Evolutionary conservation across 345 rosid species (phyloP).

Genomic region (Euphorbia peplus): DNA sequence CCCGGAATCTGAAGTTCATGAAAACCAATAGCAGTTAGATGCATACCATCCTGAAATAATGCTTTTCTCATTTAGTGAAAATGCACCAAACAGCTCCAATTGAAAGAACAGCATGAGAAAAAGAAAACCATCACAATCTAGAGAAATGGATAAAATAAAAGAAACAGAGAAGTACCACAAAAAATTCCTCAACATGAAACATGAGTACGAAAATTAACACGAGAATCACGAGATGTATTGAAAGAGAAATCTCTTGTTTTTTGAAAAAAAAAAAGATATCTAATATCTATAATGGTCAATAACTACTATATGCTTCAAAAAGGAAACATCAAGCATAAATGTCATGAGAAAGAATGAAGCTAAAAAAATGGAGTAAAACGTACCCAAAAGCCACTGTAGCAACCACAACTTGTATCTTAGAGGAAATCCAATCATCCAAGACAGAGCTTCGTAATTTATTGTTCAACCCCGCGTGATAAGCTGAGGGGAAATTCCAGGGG

Average conservation of each 20-base stretch:
- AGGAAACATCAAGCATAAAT: neutral
- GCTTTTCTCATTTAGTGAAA: conserved; percentile 36
- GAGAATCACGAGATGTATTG: neutral
- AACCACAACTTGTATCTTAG: conserved; percentile 87
- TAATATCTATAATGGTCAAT: neutral
- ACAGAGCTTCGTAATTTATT: conserved; percentile 73
- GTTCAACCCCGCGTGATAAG: conserved; percentile 90
- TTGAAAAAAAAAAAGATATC: neutral
- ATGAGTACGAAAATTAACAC: neutral
- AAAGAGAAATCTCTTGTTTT: neutral
- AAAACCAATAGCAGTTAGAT: conserved; percentile 16
- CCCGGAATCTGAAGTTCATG: conserved; percentile 3
- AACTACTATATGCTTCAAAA: neutral
- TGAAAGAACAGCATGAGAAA: conserved; percentile 27
- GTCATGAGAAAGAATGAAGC: neutral
- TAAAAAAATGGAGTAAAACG: conserved; percentile 20
- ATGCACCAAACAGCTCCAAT: conserved; percentile 51
- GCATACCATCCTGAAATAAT: conserved; percentile 85
- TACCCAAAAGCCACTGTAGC: conserved; percentile 99
- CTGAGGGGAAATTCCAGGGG: conserved; percentile 38
- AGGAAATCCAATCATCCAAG: conserved; percentile 89
- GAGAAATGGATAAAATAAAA: conserved; percentile 16
- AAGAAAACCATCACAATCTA: conserved; percentile 36
- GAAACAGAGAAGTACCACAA: neutral
- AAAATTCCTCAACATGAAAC: neutral